phyloP scores from a whole-genome alignment of 371 early-diverging fungal species.

The Blastocladiella emersonii region DNA sequence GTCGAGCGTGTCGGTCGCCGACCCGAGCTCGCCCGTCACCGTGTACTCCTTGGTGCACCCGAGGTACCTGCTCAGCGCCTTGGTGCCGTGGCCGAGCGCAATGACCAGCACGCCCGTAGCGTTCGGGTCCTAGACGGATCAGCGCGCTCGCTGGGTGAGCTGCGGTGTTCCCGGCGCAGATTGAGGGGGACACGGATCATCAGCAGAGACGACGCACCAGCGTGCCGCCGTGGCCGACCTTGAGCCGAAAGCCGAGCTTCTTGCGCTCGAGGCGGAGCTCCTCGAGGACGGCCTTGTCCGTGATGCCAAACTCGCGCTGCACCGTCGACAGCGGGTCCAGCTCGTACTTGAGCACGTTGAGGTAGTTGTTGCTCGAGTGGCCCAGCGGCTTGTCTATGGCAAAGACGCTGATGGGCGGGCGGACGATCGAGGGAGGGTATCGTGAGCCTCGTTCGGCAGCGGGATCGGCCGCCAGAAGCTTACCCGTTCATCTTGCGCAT shows the following conservation, averaged over 20 bases:
- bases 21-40: background rate
- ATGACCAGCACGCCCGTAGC: conserved; percentile 8
- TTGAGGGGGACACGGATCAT: too few relatives aligned
- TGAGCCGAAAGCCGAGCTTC: too few relatives aligned
- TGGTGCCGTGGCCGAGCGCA: conserved; percentile 7
- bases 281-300: background rate
- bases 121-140: background rate
- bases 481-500: too few relatives aligned
- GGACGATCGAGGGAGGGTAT: too few relatives aligned
- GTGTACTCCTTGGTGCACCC: conserved; percentile 6
- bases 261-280: background rate
- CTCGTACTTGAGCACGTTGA: background rate
- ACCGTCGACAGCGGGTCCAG: background rate
- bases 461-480: too few relatives aligned
- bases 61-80: conserved; percentile 1
- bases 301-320: background rate
- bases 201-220: background rate
- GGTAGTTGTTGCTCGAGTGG: background rate
- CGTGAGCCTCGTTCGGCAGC: too few relatives aligned
- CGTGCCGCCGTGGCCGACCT: conserved; percentile 1
- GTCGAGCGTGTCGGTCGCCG: conserved; percentile 1
- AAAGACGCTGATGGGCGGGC: too few relatives aligned
- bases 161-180: background rate
- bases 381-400: conserved; percentile 1
- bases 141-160: too few relatives aligned